phyloP scores from a whole-genome alignment of 208 protist species.

The Trypanosoma platydactyli region DNA sequence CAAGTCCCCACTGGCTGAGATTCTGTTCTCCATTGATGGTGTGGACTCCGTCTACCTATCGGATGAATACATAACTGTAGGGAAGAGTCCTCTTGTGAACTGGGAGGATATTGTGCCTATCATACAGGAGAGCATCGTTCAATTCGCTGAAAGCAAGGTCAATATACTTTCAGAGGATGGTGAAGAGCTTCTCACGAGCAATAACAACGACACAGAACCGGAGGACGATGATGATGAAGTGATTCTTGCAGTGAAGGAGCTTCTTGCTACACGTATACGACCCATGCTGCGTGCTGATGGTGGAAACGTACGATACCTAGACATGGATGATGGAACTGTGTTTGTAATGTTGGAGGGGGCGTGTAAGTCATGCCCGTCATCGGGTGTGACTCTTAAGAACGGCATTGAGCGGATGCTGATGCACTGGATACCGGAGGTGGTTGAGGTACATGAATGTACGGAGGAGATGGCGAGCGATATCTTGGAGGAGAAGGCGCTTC shows the following conservation, averaged over 20 bases:
- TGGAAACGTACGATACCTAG: slow-evolving; percentile 90
- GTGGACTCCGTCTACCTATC: slow-evolving; percentile 74
- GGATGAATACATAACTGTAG: slow-evolving; percentile 85
- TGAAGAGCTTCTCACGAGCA: slow-evolving; percentile 58
- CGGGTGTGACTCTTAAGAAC: slow-evolving; percentile 87
- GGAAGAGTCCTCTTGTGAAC: slow-evolving; percentile 47
- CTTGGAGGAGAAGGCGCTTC: slow-evolving; percentile 67
- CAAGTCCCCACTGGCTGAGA: slow-evolving; percentile 71
- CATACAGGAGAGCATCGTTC: slow-evolving; percentile 64
- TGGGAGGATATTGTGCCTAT: slow-evolving; percentile 55
- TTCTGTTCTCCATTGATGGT: slow-evolving; percentile 66
- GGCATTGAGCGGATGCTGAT: slow-evolving; percentile 94
- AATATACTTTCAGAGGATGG: slow-evolving; percentile 69
- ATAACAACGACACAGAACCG: slow-evolving; percentile 89
- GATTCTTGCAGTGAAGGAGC: slow-evolving; percentile 91
- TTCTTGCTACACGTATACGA: slow-evolving; percentile 86
- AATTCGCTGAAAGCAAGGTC: slow-evolving; percentile 72
- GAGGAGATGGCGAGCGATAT: slow-evolving; percentile 83
- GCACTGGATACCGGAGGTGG: slow-evolving; percentile 94
- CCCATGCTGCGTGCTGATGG: slow-evolving; percentile 90
- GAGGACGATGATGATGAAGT: slow-evolving; percentile 89
- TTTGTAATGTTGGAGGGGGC: slow-evolving; percentile 89
- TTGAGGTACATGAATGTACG: slow-evolving; percentile 80
- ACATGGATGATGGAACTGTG: slow-evolving; percentile 90
- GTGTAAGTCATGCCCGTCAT: slow-evolving; percentile 89